Base-by-base conservation (phyloP, 352 stramenopile genomes). In the Hyphochytrium catenoides region DNA sequence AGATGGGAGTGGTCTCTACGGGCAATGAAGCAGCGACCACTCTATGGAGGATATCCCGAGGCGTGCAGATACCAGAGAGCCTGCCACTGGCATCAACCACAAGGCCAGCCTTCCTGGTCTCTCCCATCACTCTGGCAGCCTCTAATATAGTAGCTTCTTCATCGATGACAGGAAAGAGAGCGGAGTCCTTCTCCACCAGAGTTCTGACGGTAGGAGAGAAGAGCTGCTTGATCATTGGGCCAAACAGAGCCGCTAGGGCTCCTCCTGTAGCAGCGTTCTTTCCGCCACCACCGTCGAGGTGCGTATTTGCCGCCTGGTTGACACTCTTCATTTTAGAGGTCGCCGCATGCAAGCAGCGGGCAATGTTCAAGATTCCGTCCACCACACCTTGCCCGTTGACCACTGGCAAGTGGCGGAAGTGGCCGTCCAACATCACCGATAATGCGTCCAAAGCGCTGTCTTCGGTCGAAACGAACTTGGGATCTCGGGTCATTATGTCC, bases 321-420 rank as follows among this genome's bases (percentile, higher is more conserved):
- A 66, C 71, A 33, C 81, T 74, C 47, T 97, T 89, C 48, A 98
- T 86, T 46, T 95, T 95, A 4, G 62, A 63, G 36, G 97, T 96
- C 2, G 87, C 89, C 58, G 97, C 87, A 59, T 97, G 95, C 40
- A 98, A 43, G 44, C 91, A 98, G 52, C 96, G 95, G 8, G 81
- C 85, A 56, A 98, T 97, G 57, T 95, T 91, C 15, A 98, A 51
- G 26, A 97, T 73, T 8, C 91, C 91, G 4, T 94, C 78, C 3
- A 97, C 81, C 1, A 63, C 67, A 0, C 69, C 73, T 15, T 59
- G 52, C 31, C 55, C 62, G 32, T 83, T 68, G 1, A 83, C 61
- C 8, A 85, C 73, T 7, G 72, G 72, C 27, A 83, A 41, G 34
- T 86, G 71, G 21, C 71, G 68, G 44, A 86, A 86, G 27, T 79